Base-by-base conservation (phyloP, 2,329 filamentous ascomycete species). In the Aspergillus viridinutans region DNA sequence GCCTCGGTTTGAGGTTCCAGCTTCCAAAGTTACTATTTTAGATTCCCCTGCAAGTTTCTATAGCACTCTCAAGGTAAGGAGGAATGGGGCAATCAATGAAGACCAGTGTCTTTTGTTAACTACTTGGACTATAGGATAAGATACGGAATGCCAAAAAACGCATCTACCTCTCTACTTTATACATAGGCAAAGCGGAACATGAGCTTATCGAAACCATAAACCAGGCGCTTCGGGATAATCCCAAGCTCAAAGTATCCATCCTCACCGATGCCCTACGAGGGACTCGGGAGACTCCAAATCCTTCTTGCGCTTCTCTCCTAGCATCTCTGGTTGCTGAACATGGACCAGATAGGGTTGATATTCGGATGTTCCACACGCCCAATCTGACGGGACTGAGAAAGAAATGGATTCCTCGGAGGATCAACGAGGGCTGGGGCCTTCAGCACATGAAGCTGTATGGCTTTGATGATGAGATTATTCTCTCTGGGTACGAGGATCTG, bases 391-490 rank as follows among this genome's bases (percentile, higher is more conserved):
- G 94, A 0, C 66, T 95, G 56, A 85, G 88, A 52, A 97, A 97
- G 76, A 86, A 87, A 67, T 80, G 90, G 63, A 85, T 97, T 2
- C 94, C 94, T 0, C 90, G 85, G 69, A 83, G 94, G 21, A 93
- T 99, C 71, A 99, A 99, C 65, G 94, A 99, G 76, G 94, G 94
- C 20, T 99, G 94, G 94, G 94, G 94, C 1, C 76, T 99, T 59
- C 94, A 99, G 72, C 94, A 99, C 71, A 99, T 99, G 93, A 99
- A 99, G 81, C 80, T 99, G 0, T 99, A 99, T 66, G 94, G 94
- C 0, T 80, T 96, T 23, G 94, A 99, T 67, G 92, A 99, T 68
- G 92, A 96, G 73, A 89, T 99, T 57, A 93, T 99, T 62, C 85
- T 99, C 67, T 96, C 92, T 7, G 92, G 92, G 85, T 90, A 82